Evolutionary conservation across 176 grass and related monocot species (phyloP).

Genomic region (Elaeis guineensis): DNA sequence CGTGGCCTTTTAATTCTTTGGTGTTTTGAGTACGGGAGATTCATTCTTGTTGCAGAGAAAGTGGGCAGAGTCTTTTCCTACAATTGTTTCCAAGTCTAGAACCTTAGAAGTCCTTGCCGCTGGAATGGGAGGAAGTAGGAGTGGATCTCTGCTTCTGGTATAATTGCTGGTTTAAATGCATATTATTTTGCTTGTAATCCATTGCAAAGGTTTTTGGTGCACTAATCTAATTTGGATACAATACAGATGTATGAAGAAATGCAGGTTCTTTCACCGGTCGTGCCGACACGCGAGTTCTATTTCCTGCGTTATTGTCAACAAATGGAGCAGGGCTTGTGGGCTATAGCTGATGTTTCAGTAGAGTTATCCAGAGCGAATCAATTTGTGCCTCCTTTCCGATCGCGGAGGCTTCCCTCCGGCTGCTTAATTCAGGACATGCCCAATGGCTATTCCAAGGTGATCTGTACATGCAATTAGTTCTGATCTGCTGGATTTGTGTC

Average conservation of each 20-base stretch:
- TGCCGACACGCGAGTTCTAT: conserved; percentile 69
- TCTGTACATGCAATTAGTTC: not conserved
- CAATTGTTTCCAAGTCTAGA: conserved; percentile 57
- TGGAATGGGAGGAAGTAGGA: conserved; percentile 36
- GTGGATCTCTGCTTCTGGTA: conserved; percentile 77
- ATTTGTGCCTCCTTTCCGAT: conserved; percentile 31
- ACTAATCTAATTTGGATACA: not conserved
- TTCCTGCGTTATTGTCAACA: conserved; percentile 96
- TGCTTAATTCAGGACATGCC: conserved; percentile 80
- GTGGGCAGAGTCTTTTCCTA: conserved; percentile 80
- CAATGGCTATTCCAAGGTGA: conserved; percentile 82
- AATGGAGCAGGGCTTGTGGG: conserved; percentile 84
- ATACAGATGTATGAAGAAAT: conserved; percentile 88
- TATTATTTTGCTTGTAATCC: too few relatives aligned
- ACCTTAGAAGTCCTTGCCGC: conserved; percentile 64
- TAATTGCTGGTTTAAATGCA: not conserved
- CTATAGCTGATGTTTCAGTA: conserved; percentile 64
- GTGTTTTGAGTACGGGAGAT: not conserved
- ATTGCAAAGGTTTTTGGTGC: not conserved
- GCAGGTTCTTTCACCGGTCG: conserved; percentile 62
- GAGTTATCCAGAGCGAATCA: conserved; percentile 48
- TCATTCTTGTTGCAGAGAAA: conserved; percentile 37
- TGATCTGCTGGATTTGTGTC: not conserved
- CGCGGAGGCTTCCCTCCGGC: conserved; percentile 69
- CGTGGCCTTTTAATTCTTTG: not conserved